Percentiles rank a stretch among this genome's conserved stretches.
Conservation (phyloP, 257 asterid species). For the Solanum sejunctum region DNA sequence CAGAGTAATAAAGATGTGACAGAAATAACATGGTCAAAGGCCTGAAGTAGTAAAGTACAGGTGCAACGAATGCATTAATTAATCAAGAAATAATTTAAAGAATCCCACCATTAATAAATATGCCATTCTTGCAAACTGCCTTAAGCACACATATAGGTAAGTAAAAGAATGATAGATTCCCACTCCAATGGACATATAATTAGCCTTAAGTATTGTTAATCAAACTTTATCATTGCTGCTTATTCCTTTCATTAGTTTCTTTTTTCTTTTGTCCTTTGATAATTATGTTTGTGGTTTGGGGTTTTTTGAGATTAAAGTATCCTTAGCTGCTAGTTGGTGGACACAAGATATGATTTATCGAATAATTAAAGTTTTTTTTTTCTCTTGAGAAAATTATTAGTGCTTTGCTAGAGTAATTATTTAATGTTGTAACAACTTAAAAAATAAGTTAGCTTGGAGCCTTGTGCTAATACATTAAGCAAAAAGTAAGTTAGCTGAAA, state of each 20-base stretch:
- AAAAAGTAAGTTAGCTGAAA: conserved; percentile 4
- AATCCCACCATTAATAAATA: background rate
- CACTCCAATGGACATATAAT: conserved; percentile 6
- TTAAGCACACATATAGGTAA: background rate
- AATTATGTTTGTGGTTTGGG: background rate
- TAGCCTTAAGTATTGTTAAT: background rate
- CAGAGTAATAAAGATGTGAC: background rate
- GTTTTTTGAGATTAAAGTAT: conserved; percentile 4
- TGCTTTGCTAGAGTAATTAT: conserved; percentile 29
- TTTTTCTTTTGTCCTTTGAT: background rate
- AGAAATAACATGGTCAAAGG: conserved; percentile 1
- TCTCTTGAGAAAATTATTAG: conserved; percentile 35
- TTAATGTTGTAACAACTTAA: background rate
- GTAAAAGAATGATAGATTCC: conserved; percentile 8
- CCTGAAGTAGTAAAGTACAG: background rate
- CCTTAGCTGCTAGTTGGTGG: conserved; percentile 23
- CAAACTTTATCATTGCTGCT: background rate
- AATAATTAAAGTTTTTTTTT: conserved; percentile 3
- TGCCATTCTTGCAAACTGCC: background rate
- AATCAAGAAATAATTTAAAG: background rate
- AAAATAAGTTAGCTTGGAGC: conserved; percentile 30
- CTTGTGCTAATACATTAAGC: conserved; percentile 26
- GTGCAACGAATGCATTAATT: background rate
- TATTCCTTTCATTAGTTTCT: background rate
- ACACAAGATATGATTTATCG: conserved; percentile 20